phyloP scores from a whole-genome alignment of 1,284 basidiomycete genomes.

The Sutorius eximius region DNA sequence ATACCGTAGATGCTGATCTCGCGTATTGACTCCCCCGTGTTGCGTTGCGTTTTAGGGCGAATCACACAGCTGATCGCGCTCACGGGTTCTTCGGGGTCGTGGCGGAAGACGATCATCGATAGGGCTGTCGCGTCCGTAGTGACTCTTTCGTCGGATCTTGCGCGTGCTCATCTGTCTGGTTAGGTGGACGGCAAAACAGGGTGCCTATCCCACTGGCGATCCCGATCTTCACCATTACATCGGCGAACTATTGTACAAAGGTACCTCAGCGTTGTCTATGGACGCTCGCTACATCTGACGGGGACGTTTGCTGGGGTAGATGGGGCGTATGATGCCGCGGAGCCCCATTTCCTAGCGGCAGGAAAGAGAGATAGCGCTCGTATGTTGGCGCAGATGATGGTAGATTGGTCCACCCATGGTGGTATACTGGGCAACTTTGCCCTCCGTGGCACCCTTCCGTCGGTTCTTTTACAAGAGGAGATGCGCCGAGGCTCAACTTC shows the following conservation, averaged over 20 bases:
- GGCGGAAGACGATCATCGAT: conserved; percentile 80
- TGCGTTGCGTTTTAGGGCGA: conserved; percentile 48
- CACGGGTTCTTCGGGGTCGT: conserved; percentile 68
- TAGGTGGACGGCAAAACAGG: conserved; percentile 81
- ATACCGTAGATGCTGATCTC: background rate
- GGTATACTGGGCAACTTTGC: conserved; percentile 68
- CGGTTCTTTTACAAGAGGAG: conserved; percentile 29
- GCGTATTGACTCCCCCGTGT: conserved; percentile 6
- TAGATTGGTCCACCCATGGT: conserved; percentile 66
- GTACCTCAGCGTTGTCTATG: conserved; percentile 40
- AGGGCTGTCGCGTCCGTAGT: conserved; percentile 70
- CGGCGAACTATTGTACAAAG: conserved; percentile 86
- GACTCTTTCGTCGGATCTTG: conserved; percentile 8
- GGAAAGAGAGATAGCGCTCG: conserved; percentile 86
- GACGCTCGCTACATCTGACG: conserved; percentile 1
- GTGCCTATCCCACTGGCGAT: conserved; percentile 82
- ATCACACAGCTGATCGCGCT: conserved; percentile 82
- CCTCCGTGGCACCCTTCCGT: conserved; percentile 82
- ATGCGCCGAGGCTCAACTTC: background rate
- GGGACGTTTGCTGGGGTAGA: conserved; percentile 46
- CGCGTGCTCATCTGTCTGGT: conserved; percentile 8
- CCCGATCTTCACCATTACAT: conserved; percentile 83
- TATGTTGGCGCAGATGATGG: conserved; percentile 81
- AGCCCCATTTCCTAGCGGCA: conserved; percentile 78
- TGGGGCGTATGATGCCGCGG: conserved; percentile 69